These are phyloP conservation scores for Kluyveromyces starmeri DNA, from an alignment of 805 yeast species.

Conservation along the genomic window DNA sequence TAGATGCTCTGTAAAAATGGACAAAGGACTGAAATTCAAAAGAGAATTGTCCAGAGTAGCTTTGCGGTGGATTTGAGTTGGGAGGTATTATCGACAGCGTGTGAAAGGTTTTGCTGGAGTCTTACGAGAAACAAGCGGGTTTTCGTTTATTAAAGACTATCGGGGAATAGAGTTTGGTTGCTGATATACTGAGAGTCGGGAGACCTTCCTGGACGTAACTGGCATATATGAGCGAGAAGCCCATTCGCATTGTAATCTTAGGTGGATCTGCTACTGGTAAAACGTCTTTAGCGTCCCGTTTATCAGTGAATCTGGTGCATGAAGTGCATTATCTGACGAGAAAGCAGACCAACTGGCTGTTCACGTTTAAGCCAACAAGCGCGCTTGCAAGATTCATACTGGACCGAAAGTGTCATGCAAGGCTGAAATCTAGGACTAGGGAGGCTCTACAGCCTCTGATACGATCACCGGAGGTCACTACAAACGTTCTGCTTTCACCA, in stretches of 20 bases:
- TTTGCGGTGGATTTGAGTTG: too few species aligned
- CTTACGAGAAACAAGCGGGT: too few species aligned
- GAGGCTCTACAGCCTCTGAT: slow-evolving; percentile 22
- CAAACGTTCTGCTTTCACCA: slow-evolving; percentile 30
- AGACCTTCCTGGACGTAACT: too few species aligned
- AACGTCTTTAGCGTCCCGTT: slow-evolving; percentile 44
- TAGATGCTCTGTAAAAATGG: too few species aligned
- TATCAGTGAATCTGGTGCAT: slow-evolving; percentile 41
- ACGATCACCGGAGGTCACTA: slow-evolving; percentile 24
- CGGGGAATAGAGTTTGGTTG: too few species aligned
- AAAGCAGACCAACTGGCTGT: slow-evolving; percentile 48
- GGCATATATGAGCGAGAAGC: slow-evolving; percentile 30
- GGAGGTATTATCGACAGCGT: too few species aligned
- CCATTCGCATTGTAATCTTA: slow-evolving; percentile 49
- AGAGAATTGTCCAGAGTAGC: too few species aligned
- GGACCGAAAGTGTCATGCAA: slow-evolving; percentile 38
- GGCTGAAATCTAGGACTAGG: slow-evolving; percentile 27
- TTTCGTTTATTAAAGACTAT: too few species aligned
- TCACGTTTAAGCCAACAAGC: slow-evolving; percentile 42
- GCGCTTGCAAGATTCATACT: slow-evolving; percentile 34
- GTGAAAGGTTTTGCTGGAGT: too few species aligned
- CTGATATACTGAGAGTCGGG: too few species aligned
- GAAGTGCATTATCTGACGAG: slow-evolving; percentile 73
- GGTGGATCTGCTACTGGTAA: slow-evolving; percentile 57
- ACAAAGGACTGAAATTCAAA: too few species aligned